Percentiles rank a stretch among this genome's conserved stretches.
phyloP scores from a whole-genome alignment of 805 yeast species.

The Saccharomycodes ludwigii region DNA sequence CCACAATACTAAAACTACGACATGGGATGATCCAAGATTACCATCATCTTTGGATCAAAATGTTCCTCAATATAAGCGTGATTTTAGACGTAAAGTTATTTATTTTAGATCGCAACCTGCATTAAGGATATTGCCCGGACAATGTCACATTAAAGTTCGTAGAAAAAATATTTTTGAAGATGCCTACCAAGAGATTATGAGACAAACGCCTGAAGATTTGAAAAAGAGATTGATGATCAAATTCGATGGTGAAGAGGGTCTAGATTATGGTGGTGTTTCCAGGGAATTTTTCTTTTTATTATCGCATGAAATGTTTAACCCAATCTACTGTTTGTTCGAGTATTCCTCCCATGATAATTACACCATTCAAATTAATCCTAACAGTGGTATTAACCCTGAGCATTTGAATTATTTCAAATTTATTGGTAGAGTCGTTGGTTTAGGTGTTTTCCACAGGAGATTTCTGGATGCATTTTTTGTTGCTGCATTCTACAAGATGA shows the following conservation, averaged over 20 bases:
- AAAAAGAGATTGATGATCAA: constrained; percentile 96
- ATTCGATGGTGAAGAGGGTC: constrained; percentile 98
- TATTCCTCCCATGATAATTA: constrained; percentile 97
- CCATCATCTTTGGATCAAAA: constrained; percentile 96
- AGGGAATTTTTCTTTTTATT: constrained; percentile 93
- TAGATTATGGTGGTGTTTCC: constrained; percentile 98
- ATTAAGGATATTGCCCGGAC: constrained; percentile 91
- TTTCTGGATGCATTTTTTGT: constrained; percentile 97
- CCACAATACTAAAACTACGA: constrained; percentile 97
- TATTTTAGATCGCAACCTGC: constrained; percentile 99
- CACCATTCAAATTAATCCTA: constrained; percentile 95
- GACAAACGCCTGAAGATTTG: constrained; percentile 96
- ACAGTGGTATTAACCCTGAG: constrained; percentile 93
- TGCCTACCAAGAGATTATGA: constrained; percentile 95
- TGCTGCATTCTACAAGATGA: constrained; percentile 96
- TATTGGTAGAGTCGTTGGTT: constrained; percentile 95
- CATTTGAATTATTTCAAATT: constrained; percentile 96
- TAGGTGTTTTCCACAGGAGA: constrained; percentile 96
- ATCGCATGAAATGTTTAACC: constrained; percentile 98
- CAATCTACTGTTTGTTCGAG: constrained; percentile 93
- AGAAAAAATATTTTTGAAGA: constrained; percentile 95
- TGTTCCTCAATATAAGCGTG: constrained; percentile 98
- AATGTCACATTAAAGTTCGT: constrained; percentile 95
- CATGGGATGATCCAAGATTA: constrained; percentile 99
- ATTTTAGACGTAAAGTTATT: constrained; percentile 92